Conservation (phyloP, 257 asterid genomes). For the Solanum chiquidenum region DNA sequence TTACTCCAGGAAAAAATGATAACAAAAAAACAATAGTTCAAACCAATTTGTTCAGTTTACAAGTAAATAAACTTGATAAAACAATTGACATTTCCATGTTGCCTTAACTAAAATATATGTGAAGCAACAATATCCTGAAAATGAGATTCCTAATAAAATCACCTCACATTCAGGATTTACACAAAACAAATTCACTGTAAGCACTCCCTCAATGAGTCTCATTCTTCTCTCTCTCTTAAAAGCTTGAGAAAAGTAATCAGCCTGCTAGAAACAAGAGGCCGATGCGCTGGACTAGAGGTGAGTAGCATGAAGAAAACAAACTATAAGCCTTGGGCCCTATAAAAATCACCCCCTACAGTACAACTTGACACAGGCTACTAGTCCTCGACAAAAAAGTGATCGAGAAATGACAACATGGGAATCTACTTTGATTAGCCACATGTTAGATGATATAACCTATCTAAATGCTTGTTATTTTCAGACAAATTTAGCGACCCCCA, state of each 20-base stretch:
- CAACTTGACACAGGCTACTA: slow-evolving; percentile 2
- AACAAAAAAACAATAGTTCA: not conserved
- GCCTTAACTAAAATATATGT: not conserved
- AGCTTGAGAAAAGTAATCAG: not conserved
- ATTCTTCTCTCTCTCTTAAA: not conserved
- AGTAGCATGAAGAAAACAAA: not conserved
- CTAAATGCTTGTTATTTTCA: not conserved
- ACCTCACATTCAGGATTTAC: not conserved
- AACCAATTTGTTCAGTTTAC: not conserved
- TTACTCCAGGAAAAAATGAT: not conserved
- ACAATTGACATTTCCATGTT: not conserved
- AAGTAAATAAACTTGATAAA: not conserved
- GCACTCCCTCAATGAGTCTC: not conserved
- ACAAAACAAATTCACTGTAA: not conserved
- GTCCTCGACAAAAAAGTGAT: slow-evolving; percentile 14
- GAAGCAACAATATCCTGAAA: not conserved
- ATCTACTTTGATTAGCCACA: not conserved
- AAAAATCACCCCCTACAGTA: slow-evolving; percentile 2
- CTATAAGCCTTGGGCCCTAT: not conserved
- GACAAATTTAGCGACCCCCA: not conserved
- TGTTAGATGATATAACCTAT: not conserved
- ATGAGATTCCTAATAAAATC: slow-evolving; percentile 4
- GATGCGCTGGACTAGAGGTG: not conserved
- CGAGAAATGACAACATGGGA: slow-evolving; percentile 10
- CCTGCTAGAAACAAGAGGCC: not conserved